Base-by-base conservation (phyloP, 345 rosid genomes). In the Rhizophora apiculata region DNA sequence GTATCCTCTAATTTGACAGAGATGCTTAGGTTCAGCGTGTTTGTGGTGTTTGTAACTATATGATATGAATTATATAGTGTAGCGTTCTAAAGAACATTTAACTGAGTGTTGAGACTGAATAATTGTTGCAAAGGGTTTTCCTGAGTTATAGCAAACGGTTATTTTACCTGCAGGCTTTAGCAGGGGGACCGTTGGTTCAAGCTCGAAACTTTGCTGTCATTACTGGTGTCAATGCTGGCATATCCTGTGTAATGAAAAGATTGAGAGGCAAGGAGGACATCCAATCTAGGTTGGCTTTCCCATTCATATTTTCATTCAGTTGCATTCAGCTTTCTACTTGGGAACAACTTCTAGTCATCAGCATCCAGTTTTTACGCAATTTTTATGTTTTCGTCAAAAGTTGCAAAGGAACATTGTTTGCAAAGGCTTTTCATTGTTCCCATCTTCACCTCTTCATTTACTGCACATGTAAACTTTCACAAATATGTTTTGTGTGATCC, bases 181-280 rank as follows among this genome's bases (percentile, higher is more conserved):
- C 89, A 32, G 98, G 97, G 63, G 97, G 98, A 34, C 98, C 97
- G 2, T 81, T 88, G 79, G 75, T 85, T 26, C 98, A 94, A 89
- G 98, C 98, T 78, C 94, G 98, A 54, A 94, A 94, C 68, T 91
- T 94, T 66, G 98, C 98, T 8, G 90, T 91, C 7, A 88, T 94
- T 80, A 89, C 98, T 1, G 93, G 98, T 75, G 95, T 88, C 22
- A 94, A 91, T 85, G 92, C 98, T 3, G 98, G 98, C 48, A 85
- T 94, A 24, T 79, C 97, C 43, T 85, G 86, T 64, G 81, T 91
- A 20, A 87, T 94, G 97, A 91, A 81, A 76, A 86, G 98, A 73
- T 69, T 94, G 78, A 81, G 97, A 87, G 98, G 98, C 75, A 94
- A 91, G 62, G 96, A 91, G 74, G 98, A 94, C 84, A 85, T 94